These are phyloP conservation scores for Aspergillus sergii DNA, from an alignment of 2,329 filamentous ascomycete genomes.

Conservation along the genomic window DNA sequence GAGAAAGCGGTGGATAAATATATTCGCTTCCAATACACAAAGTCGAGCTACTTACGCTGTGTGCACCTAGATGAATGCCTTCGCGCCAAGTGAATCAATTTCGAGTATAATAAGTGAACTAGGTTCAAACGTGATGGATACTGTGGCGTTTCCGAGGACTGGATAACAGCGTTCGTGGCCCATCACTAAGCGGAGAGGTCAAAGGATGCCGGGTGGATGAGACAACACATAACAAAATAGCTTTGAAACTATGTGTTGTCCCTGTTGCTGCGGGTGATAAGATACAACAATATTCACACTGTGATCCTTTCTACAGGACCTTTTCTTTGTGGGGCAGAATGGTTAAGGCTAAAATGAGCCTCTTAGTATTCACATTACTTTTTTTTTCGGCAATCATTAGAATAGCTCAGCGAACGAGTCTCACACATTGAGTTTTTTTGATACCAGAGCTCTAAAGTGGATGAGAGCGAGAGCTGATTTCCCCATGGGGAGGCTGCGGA, in stretches of 20 bases:
- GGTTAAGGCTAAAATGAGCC: not conserved
- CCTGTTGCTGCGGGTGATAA: too few relatives aligned
- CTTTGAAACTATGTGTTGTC: not conserved
- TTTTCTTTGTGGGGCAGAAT: not conserved
- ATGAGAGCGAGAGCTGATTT: not conserved
- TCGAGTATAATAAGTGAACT: not conserved
- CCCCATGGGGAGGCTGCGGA: conserved; percentile 9
- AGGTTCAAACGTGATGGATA: not conserved
- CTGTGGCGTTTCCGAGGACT: not conserved
- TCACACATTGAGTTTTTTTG: not conserved
- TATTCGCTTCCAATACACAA: not conserved
- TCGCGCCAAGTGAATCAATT: not conserved
- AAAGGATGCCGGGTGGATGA: not conserved
- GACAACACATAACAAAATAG: not conserved
- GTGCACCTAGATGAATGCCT: not conserved
- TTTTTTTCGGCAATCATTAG: not conserved
- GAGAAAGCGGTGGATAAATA: conserved; percentile 39
- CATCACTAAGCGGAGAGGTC: not conserved
- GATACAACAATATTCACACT: too few relatives aligned
- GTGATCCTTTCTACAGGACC: not conserved
- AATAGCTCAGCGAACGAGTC: not conserved
- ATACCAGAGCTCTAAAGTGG: not conserved
- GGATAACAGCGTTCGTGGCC: not conserved
- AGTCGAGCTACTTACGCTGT: not conserved
- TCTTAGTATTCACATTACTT: not conserved